A percentile compares a stretch with the other conserved stretches of the same genome.
phyloP scores from a whole-genome alignment of 768 basidiomycete species.

The Favolaschia claudopus region DNA sequence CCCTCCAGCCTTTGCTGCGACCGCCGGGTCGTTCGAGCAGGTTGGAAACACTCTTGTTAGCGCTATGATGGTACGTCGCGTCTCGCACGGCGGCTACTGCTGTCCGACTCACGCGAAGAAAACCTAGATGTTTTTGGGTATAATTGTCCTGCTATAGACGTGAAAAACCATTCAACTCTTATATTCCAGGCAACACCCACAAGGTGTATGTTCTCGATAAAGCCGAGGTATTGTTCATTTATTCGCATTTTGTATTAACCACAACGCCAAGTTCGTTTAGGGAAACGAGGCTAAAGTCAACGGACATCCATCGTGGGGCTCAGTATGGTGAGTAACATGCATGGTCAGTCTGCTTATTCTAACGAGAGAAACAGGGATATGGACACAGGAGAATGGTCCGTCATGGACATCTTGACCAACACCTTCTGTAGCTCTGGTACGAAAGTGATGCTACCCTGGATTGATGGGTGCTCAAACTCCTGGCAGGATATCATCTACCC shows the following conservation, averaged over 20 bases:
- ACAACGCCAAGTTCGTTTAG: too few relatives aligned
- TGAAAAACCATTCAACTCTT: too few relatives aligned
- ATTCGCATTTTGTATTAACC: background rate
- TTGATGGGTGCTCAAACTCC: background rate
- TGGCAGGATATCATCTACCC: constrained; percentile 58
- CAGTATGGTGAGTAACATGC: constrained; percentile 61
- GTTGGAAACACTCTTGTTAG: constrained; percentile 41
- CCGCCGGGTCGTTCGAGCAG: constrained; percentile 52
- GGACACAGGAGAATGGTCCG: constrained; percentile 58
- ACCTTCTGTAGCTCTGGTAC: constrained; percentile 67
- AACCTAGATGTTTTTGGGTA: constrained; percentile 81
- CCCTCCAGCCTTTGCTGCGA: constrained; percentile 38
- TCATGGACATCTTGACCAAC: constrained; percentile 80
- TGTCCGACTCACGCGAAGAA: background rate
- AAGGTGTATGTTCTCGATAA: constrained; percentile 90
- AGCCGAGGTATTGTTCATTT: constrained; percentile 69
- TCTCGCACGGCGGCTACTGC: background rate
- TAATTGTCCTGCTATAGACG: too few relatives aligned
- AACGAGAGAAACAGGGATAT: constrained; percentile 61
- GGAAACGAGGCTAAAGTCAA: constrained; percentile 66
- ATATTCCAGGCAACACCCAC: constrained; percentile 73
- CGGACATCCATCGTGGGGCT: constrained; percentile 78
- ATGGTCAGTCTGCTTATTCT: background rate
- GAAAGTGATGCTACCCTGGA: background rate
- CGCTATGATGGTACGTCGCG: constrained; percentile 25